A percentile compares a stretch with the other conserved stretches of the same genome.
These are phyloP conservation scores for Lachancea meyersii DNA, from an alignment of 805 yeast species.

Conservation along the genomic window DNA sequence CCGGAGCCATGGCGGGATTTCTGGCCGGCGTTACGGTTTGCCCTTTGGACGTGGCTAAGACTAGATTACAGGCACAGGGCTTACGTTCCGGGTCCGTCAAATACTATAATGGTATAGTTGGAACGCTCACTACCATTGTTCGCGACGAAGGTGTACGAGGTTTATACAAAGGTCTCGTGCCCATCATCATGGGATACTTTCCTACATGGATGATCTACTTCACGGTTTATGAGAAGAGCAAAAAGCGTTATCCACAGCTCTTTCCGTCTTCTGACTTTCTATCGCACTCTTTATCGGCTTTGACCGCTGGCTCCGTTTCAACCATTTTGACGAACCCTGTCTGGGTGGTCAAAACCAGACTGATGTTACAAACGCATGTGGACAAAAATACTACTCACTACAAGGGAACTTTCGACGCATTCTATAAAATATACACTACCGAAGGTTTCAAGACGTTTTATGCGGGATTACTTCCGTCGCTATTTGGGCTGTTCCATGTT, in stretches of 20 bases:
- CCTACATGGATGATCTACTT: conserved; percentile 98
- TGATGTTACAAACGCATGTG: conserved; percentile 70
- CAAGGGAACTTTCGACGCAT: conserved; percentile 78
- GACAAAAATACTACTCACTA: conserved; percentile 33
- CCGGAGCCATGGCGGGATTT: conserved; percentile 95
- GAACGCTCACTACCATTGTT: conserved; percentile 60
- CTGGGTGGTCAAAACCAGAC: conserved; percentile 94
- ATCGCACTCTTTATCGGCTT: conserved; percentile 50
- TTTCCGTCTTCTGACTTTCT: conserved; percentile 34
- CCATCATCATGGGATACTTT: conserved; percentile 88
- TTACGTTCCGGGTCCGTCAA: conserved; percentile 30
- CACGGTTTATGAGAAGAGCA: conserved; percentile 78
- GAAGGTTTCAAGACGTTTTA: conserved; percentile 83
- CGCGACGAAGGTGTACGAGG: conserved; percentile 79
- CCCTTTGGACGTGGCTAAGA: conserved; percentile 93
- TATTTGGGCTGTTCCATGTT: conserved; percentile 85
- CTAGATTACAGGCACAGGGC: conserved; percentile 91
- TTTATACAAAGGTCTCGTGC: conserved; percentile 81
- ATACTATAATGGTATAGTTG: conserved; percentile 53
- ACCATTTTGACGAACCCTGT: conserved; percentile 87
- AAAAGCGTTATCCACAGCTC: conserved; percentile 44
- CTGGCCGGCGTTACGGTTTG: conserved; percentile 85
- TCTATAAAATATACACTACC: conserved; percentile 62
- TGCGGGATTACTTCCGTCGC: conserved; percentile 83
- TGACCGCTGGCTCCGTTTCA: conserved; percentile 83